Conservation (phyloP, 495 filamentous ascomycete species). For the Podospora pseudocomata region DNA sequence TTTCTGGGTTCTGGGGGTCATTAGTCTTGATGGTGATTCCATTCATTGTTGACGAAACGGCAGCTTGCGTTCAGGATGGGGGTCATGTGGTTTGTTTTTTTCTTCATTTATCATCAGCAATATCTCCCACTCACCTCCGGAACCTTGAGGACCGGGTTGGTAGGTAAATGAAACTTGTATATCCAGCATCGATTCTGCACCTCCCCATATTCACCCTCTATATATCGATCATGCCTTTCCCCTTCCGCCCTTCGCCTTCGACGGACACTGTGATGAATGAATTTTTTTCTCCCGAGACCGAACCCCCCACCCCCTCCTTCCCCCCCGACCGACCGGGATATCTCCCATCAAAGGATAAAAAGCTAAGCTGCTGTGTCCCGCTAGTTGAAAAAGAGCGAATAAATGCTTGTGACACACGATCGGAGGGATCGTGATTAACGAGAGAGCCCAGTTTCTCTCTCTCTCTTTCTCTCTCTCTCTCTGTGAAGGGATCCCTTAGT, state of each 20-base stretch:
- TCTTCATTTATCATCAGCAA: not conserved
- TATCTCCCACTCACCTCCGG: too few species aligned
- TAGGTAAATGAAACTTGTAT: not conserved
- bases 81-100: not conserved
- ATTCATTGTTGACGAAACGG: not conserved
- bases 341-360: not conserved
- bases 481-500: too few species aligned
- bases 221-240: not conserved
- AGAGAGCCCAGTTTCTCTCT: too few species aligned
- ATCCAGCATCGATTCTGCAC: not conserved
- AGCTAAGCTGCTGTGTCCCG: not conserved
- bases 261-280: too few species aligned
- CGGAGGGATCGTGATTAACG: not conserved
- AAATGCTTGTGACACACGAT: not conserved
- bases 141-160: too few species aligned
- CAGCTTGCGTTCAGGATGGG: not conserved
- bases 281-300: too few species aligned
- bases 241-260: not conserved
- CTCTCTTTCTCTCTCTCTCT: too few species aligned
- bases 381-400: too few species aligned
- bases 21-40: not conserved
- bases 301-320: not conserved
- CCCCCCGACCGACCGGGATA: not conserved
- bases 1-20: not conserved
- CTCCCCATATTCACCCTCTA: not conserved